phyloP scores from a whole-genome alignment of 129 eudicot genomes.

The Arctium lappa region DNA sequence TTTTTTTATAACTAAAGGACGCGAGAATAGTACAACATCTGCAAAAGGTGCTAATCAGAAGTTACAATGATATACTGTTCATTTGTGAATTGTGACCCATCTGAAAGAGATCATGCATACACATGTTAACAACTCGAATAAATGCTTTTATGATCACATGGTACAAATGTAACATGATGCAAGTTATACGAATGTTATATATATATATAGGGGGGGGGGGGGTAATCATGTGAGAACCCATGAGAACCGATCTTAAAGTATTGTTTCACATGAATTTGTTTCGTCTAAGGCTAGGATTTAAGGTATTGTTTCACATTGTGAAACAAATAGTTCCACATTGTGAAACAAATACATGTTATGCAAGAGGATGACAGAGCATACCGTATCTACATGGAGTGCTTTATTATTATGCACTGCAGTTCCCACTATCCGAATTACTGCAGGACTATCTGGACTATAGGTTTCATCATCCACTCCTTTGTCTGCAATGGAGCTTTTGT shows the following conservation, averaged over 20 bases:
- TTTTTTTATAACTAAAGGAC: not conserved
- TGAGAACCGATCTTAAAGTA: not conserved
- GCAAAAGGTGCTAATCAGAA: not conserved
- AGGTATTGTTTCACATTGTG: not conserved
- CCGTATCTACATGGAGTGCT: conserved; percentile 82
- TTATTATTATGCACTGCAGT: conserved; percentile 88
- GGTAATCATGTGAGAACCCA: not conserved
- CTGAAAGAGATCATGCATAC: not conserved
- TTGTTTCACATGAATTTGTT: not conserved
- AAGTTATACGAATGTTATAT: too few relatives aligned
- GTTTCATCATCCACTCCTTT: conserved; percentile 91
- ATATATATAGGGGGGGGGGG: not conserved
- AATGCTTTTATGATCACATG: not conserved
- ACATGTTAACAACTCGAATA: not conserved
- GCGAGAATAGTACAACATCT: not conserved
- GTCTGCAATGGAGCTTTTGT: conserved; percentile 76
- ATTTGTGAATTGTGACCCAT: not conserved
- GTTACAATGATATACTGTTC: not conserved
- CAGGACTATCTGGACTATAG: conserved; percentile 61
- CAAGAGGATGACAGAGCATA: conserved; percentile 25
- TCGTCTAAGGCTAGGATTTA: not conserved
- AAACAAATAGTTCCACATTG: not conserved
- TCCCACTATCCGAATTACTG: conserved; percentile 73
- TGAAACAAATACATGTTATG: not conserved
- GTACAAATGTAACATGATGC: not conserved